Evolutionary conservation across 768 basidiomycete genomes (phyloP).

Genomic region (Leccinum subgranulosum): DNA sequence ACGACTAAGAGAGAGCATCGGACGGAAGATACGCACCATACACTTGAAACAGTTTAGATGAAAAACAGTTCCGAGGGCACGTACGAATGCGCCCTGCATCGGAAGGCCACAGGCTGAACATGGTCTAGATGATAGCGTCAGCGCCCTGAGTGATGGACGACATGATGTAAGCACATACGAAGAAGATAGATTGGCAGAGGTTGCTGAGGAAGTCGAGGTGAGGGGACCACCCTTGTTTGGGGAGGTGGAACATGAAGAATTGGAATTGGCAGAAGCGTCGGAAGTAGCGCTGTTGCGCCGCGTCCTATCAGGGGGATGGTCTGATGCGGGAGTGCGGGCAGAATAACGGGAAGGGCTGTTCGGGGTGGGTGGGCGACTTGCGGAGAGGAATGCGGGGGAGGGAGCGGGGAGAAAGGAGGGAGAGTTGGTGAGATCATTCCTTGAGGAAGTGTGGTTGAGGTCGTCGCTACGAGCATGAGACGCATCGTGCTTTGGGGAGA

Average conservation of each 20-base stretch:
- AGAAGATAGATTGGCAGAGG: slow-evolving; percentile 53
- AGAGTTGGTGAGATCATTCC: slow-evolving; percentile 11
- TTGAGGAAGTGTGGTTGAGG: slow-evolving; percentile 49
- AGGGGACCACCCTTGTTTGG: slow-evolving; percentile 42
- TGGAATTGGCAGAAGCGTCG: slow-evolving; percentile 54
- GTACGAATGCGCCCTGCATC: slow-evolving; percentile 95
- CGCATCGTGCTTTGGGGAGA: slow-evolving; percentile 33
- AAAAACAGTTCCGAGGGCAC: slow-evolving; percentile 89
- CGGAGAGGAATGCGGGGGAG: slow-evolving; percentile 45
- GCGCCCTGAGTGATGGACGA: slow-evolving; percentile 8
- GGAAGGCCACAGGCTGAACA: slow-evolving; percentile 76
- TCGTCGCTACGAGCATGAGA: slow-evolving; percentile 66
- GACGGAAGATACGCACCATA: slow-evolving; percentile 57
- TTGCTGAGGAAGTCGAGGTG: slow-evolving; percentile 50
- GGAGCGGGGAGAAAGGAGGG: slow-evolving; percentile 39
- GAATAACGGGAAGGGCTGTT: slow-evolving; percentile 43
- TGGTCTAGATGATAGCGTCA: slow-evolving; percentile 39
- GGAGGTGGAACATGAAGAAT: slow-evolving; percentile 44
- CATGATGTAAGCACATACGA: slow-evolving; percentile 45
- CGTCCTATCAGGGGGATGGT: slow-evolving; percentile 47
- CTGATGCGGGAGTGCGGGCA: slow-evolving; percentile 51
- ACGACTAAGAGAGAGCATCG: background rate
- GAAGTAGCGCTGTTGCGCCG: slow-evolving; percentile 48
- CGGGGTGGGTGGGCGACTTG: slow-evolving; percentile 61
- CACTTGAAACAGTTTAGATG: slow-evolving; percentile 99